Evolutionary conservation across 1,284 basidiomycete genomes (phyloP).

Genomic region (Ustilago bromivora): DNA sequence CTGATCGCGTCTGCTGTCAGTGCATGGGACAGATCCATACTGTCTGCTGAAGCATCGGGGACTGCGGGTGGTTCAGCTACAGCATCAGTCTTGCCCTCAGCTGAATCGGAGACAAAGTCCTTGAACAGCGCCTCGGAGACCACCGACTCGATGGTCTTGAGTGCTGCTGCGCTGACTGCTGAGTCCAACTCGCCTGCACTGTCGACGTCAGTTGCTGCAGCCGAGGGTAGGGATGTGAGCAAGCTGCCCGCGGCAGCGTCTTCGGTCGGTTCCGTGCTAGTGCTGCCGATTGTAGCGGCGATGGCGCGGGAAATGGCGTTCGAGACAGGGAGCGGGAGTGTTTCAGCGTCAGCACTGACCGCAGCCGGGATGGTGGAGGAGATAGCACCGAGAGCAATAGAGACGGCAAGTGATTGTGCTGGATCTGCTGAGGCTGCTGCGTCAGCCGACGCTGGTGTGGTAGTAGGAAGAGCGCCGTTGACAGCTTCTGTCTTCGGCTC

Average conservation of each 20-base stretch:
- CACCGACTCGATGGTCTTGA: slow-evolving; percentile 38
- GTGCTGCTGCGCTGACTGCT: slow-evolving; percentile 33
- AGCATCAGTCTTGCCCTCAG: neutral
- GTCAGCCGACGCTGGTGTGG: neutral
- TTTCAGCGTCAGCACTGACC: slow-evolving; percentile 25
- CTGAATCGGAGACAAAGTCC: slow-evolving; percentile 29
- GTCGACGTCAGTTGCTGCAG: neutral
- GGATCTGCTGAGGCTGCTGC: slow-evolving; percentile 6
- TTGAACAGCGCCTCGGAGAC: slow-evolving; percentile 43
- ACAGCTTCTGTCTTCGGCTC: neutral
- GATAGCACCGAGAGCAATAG: slow-evolving; percentile 36
- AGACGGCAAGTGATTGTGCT: slow-evolving; percentile 32
- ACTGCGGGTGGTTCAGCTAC: neutral
- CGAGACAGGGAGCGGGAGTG: slow-evolving; percentile 30
- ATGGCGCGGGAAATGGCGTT: slow-evolving; percentile 41
- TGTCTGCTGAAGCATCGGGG: slow-evolving; percentile 2
- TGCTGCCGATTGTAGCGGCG: slow-evolving; percentile 36
- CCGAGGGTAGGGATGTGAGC: slow-evolving; percentile 9
- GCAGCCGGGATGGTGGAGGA: neutral
- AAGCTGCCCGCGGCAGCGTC: neutral
- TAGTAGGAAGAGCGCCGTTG: neutral
- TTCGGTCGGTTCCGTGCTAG: neutral
- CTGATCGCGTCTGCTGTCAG: slow-evolving; percentile 41
- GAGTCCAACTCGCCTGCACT: slow-evolving; percentile 16
- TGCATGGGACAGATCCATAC: slow-evolving; percentile 19